Base-by-base conservation (phyloP, 345 rosid species). In the Citrus reticulata region DNA sequence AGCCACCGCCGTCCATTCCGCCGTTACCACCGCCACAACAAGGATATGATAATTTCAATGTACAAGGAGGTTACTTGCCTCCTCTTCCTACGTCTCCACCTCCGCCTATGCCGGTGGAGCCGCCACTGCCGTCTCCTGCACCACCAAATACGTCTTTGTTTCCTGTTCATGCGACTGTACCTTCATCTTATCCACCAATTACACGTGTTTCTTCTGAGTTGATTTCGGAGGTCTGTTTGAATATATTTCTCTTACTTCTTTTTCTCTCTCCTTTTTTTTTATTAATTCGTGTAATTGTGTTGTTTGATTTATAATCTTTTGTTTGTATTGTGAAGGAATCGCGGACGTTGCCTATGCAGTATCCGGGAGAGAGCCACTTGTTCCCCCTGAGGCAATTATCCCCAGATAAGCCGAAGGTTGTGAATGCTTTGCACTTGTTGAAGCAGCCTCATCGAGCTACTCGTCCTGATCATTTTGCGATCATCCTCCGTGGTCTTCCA, bases 401-500 rank as follows among this genome's bases (percentile, higher is more conserved):
- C 65, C 83, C 83, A 0, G 86, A 89, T 79, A 90, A 83, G 84
- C 90, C 89, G 22, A 88, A 81, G 79, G 75, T 88, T 42, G 78
- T 95, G 37, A 92, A 93, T 84, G 95, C 95, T 72, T 86, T 91
- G 9, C 83, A 88, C 66, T 80, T 95, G 83, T 91, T 95, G 71
- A 92, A 84, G 86, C 85, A 78, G 77, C 97, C 98, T 77, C 79
- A 83, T 87, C 88, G 94, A 34, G 81, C 88, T 6, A 54, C 85
- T 42, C 97, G 95, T n/a, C 98, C 95, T 55, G 94, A 90, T 84
- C 93, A 90, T 85, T 83, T 95, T 87, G 98, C 90, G 64, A 85
- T 95, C 72, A 91, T 95, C 59, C 96, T 95, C 64, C 92, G 97
- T 35, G 99, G 99, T 51, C 93, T 95, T 78, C 98, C 98, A 73